phyloP scores from a whole-genome alignment of 2,329 filamentous ascomycete genomes.

The Claviceps africana region DNA sequence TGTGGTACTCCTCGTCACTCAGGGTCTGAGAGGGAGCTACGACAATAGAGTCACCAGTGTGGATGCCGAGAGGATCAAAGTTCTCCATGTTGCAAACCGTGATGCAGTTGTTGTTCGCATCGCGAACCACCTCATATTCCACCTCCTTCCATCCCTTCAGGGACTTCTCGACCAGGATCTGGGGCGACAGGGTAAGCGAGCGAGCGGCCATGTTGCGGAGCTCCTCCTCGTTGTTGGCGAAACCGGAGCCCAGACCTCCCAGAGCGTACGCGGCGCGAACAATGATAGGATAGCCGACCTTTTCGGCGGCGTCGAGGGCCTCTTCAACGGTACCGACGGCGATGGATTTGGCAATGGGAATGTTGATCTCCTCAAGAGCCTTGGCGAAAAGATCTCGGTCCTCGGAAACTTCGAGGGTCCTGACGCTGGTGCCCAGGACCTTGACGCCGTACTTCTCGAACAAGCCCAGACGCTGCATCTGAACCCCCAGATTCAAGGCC shows the following conservation, averaged over 20 bases:
- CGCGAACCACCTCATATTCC: conserved; percentile 95
- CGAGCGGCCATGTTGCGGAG: conserved; percentile 85
- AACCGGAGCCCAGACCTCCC: conserved; percentile 89
- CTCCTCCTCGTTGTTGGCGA: conserved; percentile 88
- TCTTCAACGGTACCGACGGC: conserved; percentile 86
- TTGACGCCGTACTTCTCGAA: conserved; percentile 93
- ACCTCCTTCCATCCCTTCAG: conserved; percentile 99
- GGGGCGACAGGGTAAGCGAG: conserved; percentile 83
- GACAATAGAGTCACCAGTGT: conserved; percentile 97
- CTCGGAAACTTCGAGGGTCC: conserved; percentile 86
- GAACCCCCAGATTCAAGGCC: conserved; percentile 86
- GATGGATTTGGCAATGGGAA: conserved; percentile 92
- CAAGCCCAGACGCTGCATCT: conserved; percentile 91
- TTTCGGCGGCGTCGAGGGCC: conserved; percentile 72
- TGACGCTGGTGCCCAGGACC: conserved; percentile 87
- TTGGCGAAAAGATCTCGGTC: conserved; percentile 93
- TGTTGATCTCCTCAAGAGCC: conserved; percentile 92
- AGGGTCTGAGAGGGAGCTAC: conserved; percentile 94
- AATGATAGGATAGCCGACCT: conserved; percentile 92
- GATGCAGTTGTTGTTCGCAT: conserved; percentile 96
- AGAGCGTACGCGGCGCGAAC: conserved; percentile 94
- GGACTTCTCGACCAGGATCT: conserved; percentile 96
- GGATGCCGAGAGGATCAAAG: conserved; percentile 93
- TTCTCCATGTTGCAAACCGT: conserved; percentile 79
- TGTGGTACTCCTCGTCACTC: conserved; percentile 97